phyloP scores from a whole-genome alignment of 108 stramenopile genomes.

The Cyclotella cryptica region DNA sequence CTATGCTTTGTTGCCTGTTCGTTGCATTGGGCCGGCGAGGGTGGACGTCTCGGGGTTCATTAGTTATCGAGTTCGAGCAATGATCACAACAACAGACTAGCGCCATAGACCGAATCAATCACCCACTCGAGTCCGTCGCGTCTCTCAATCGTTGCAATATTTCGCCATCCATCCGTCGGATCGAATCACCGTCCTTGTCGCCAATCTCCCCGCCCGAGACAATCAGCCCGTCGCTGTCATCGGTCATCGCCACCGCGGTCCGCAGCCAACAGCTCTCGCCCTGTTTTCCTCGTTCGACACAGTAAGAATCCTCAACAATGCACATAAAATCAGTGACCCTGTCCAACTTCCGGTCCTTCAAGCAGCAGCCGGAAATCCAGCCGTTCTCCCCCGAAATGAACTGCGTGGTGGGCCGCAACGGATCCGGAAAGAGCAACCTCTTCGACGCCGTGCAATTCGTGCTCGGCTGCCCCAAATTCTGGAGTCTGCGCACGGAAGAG shows the following conservation, averaged over 20 bases:
- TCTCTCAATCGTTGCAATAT: too few relatives aligned
- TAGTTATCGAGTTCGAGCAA: too few relatives aligned
- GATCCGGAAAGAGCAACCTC: constrained; percentile 95
- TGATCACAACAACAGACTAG: background rate
- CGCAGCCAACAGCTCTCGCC: background rate
- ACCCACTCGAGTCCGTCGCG: too few relatives aligned
- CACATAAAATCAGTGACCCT: constrained; percentile 98
- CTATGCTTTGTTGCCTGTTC: too few relatives aligned
- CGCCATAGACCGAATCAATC: too few relatives aligned
- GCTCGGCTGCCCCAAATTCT: constrained; percentile 90
- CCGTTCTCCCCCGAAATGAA: constrained; percentile 97
- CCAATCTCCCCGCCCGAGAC: too few relatives aligned
- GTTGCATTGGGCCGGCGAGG: too few relatives aligned
- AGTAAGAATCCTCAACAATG: constrained; percentile 58
- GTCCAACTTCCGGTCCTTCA: constrained; percentile 96
- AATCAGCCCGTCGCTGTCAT: background rate
- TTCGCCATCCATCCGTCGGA: too few relatives aligned
- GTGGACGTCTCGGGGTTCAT: too few relatives aligned
- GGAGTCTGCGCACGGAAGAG: constrained; percentile 88
- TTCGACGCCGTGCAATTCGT: constrained; percentile 99
- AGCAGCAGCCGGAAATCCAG: constrained; percentile 93
- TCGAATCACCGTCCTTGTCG: too few relatives aligned
- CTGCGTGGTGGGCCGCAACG: constrained; percentile 94
- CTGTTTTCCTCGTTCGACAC: background rate
- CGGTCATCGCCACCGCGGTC: background rate